These are phyloP conservation scores for Zasmidium angulare DNA, from an alignment of 2,329 filamentous ascomycete genomes.

Conservation along the genomic window DNA sequence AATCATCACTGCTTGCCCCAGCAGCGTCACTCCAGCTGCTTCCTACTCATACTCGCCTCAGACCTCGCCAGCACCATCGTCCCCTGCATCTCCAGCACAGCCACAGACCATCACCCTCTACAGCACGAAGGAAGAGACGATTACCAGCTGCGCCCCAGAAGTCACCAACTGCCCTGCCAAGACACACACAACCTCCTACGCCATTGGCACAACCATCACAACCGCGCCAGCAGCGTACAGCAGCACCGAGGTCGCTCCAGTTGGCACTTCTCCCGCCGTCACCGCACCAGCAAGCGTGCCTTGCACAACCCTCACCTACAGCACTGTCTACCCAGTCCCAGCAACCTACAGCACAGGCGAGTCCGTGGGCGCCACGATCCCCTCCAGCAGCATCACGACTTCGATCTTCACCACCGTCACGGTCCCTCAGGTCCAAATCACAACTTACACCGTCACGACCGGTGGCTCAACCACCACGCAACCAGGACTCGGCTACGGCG, in stretches of 20 bases:
- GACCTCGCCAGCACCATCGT: conserved; percentile 9
- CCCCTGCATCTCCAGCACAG: conserved; percentile 8
- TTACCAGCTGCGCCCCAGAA: conserved; percentile 40
- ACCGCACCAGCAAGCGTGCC: conserved; percentile 26
- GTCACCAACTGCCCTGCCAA: conserved; percentile 39
- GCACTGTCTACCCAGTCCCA: conserved; percentile 36
- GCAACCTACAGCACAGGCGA: conserved; percentile 38
- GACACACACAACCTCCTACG: conserved; percentile 16
- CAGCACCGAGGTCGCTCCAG: conserved; percentile 16
- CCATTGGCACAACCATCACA: conserved; percentile 21
- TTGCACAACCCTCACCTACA: conserved; percentile 45
- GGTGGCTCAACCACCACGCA: conserved; percentile 14
- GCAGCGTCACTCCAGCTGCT: conserved; percentile 53
- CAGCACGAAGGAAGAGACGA: conserved; percentile 35
- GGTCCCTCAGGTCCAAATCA: conserved; percentile 40
- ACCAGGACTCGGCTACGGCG: conserved; percentile 21
- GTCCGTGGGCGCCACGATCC: conserved; percentile 34
- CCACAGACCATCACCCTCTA: conserved; percentile 23
- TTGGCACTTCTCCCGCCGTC: conserved; percentile 9
- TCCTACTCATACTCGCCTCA: conserved; percentile 15
- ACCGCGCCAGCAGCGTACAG: conserved; percentile 9
- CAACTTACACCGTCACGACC: conserved; percentile 21
- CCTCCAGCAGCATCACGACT: conserved; percentile 31
- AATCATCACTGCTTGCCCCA: conserved; percentile 73
- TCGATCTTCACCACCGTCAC: conserved; percentile 43